Evolutionary conservation across 768 basidiomycete genomes (phyloP).

Genomic region (Hemileccinum rubropunctum): DNA sequence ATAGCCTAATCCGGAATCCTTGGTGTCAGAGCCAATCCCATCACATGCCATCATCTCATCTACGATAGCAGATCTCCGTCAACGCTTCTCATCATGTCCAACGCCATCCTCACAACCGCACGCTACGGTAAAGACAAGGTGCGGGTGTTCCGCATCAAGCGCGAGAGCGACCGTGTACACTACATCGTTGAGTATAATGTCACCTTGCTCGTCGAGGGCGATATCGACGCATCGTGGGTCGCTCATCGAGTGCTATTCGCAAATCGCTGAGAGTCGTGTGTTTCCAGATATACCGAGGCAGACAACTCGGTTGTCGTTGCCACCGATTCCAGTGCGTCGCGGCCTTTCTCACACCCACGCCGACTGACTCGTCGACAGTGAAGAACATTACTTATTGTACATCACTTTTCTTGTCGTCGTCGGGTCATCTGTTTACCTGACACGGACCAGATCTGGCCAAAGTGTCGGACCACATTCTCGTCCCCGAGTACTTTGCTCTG

Average conservation of each 20-base stretch:
- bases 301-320: slow-evolving; percentile 89
- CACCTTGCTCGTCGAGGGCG: slow-evolving; percentile 76
- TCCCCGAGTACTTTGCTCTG: slow-evolving; percentile 81
- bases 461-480: slow-evolving; percentile 81
- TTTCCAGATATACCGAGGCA: slow-evolving; percentile 75
- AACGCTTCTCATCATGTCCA: slow-evolving; percentile 27
- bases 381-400: slow-evolving; percentile 68
- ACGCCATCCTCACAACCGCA: slow-evolving; percentile 42
- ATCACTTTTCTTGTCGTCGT: slow-evolving; percentile 3
- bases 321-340: slow-evolving; percentile 79
- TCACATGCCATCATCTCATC: slow-evolving; percentile 1
- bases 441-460: slow-evolving; percentile 70
- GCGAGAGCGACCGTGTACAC: slow-evolving; percentile 58
- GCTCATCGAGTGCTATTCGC: no score
- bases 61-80: neutral
- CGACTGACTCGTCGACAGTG: slow-evolving; percentile 35
- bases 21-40: no score
- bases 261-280: neutral
- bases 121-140: slow-evolving; percentile 90
- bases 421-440: neutral
- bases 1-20: no score
- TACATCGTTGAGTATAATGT: slow-evolving; percentile 85
- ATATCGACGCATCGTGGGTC: slow-evolving; percentile 67
- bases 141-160: slow-evolving; percentile 81
- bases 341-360: neutral